phyloP scores from a whole-genome alignment of 202 grass and related monocot genomes.

The Elaeis oleifera region DNA sequence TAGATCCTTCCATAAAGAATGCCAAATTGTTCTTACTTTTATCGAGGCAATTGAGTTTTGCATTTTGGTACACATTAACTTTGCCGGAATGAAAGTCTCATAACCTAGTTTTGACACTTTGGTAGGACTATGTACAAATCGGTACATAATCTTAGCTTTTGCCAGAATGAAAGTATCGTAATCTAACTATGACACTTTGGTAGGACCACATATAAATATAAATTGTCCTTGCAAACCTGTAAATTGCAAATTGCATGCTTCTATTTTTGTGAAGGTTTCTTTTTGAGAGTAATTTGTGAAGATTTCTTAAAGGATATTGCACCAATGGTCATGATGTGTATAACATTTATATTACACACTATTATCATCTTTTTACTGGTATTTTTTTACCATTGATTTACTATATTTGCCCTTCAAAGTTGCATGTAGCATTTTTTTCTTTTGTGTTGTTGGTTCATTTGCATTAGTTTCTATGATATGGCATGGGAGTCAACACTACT shows the following conservation, averaged over 20 bases:
- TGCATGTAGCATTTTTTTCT: too few species aligned
- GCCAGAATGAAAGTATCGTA: neutral
- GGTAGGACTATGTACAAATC: constrained; percentile 70
- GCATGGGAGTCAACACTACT: neutral
- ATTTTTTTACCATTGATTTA: too few species aligned
- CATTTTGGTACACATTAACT: neutral
- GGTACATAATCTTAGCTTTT: constrained; percentile 1
- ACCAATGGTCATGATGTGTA: constrained; percentile 80
- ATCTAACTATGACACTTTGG: neutral
- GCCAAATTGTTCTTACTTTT: constrained; percentile 97
- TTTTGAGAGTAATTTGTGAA: constrained; percentile 35
- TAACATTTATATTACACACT: constrained; percentile 13
- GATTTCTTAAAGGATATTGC: constrained; percentile 71
- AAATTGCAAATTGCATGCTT: constrained; percentile 63
- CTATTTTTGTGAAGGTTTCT: constrained; percentile 58
- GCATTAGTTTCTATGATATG: neutral
- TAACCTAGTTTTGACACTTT: neutral
- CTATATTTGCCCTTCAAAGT: too few species aligned
- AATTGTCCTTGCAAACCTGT: constrained; percentile 83
- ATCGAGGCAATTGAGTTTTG: constrained; percentile 50
- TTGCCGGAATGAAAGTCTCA: neutral
- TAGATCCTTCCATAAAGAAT: constrained; percentile 89
- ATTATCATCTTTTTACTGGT: neutral
- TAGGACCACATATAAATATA: constrained; percentile 76
- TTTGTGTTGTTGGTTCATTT: too few species aligned